Conservation (phyloP, 805 yeast species). For the Pichia cephalocereana region DNA sequence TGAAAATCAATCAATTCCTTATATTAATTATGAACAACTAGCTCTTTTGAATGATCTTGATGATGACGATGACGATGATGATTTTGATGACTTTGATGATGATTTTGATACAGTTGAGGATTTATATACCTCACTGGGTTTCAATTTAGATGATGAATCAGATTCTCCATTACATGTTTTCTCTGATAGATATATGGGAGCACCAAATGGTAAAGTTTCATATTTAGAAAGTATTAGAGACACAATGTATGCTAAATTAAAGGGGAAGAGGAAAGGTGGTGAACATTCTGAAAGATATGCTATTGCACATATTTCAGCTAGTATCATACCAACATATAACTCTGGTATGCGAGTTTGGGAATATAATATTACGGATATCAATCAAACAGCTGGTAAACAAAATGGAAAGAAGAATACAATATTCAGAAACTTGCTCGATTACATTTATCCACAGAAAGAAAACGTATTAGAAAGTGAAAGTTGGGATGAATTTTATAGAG, state of each 20-base stretch:
- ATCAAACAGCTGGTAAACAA: conserved; percentile 7
- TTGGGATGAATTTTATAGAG: conserved; percentile 9
- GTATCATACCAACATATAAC: conserved; percentile 77
- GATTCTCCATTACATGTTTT: conserved; percentile 6
- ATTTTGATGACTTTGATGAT: conserved; percentile 5
- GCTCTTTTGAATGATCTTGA: conserved; percentile 9
- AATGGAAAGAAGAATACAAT: not conserved
- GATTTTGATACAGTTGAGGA: conserved; percentile 10
- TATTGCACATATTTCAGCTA: conserved; percentile 59
- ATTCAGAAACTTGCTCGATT: not conserved
- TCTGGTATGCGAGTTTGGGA: conserved; percentile 85
- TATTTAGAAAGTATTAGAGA: conserved; percentile 57
- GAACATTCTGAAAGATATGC: conserved; percentile 49
- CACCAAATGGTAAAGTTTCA: conserved; percentile 54
- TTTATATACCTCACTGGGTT: conserved; percentile 5
- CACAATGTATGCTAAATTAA: conserved; percentile 39
- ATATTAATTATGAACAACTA: conserved; percentile 18
- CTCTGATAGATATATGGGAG: conserved; percentile 43
- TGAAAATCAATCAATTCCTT: conserved; percentile 14
- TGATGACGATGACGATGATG: conserved; percentile 17
- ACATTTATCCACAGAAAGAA: not conserved
- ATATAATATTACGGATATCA: conserved; percentile 57
- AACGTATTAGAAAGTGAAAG: conserved; percentile 21
- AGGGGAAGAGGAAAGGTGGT: conserved; percentile 37
- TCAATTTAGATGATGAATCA: conserved; percentile 18